Conservation (phyloP, 441 rosid genomes). For the Erodium chrysanthum region DNA sequence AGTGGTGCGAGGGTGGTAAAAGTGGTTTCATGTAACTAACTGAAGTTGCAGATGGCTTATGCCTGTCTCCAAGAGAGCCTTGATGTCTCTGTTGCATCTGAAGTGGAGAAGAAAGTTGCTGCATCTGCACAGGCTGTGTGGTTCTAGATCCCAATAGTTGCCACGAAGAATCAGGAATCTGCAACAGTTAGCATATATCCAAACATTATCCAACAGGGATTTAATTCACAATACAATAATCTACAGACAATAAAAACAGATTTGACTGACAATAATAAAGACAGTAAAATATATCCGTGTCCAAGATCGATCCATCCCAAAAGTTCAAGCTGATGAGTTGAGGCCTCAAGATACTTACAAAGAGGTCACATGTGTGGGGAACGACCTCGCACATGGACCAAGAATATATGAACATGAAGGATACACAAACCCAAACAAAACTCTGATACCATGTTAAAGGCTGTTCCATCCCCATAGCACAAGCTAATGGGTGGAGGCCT, state of each 20-base stretch:
- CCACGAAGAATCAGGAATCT: conserved; percentile 17
- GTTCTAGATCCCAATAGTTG: conserved; percentile 42
- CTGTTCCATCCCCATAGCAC: too few relatives aligned
- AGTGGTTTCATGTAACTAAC: conserved; percentile 41
- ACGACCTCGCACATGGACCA: too few relatives aligned
- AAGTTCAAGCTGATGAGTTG: too few relatives aligned
- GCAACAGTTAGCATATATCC: conserved; percentile 6
- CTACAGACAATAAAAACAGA: not conserved
- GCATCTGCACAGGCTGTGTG: conserved; percentile 29
- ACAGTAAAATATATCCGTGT: too few relatives aligned
- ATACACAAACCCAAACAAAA: too few relatives aligned
- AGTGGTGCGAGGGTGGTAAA: conserved; percentile 17
- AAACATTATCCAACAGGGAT: not conserved
- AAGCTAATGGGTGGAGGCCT: too few relatives aligned
- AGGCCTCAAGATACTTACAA: too few relatives aligned
- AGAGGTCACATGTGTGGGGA: too few relatives aligned
- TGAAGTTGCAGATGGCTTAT: conserved; percentile 30
- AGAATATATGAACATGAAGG: too few relatives aligned
- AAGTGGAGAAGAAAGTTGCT: conserved; percentile 42
- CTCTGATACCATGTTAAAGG: too few relatives aligned
- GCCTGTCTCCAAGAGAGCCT: conserved; percentile 40
- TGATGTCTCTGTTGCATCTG: conserved; percentile 56
- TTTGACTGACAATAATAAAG: not conserved
- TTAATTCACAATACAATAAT: not conserved
- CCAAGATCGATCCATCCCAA: too few relatives aligned